Conservation (phyloP, 164 flowering plant genomes). For the Vitis labrusca region DNA sequence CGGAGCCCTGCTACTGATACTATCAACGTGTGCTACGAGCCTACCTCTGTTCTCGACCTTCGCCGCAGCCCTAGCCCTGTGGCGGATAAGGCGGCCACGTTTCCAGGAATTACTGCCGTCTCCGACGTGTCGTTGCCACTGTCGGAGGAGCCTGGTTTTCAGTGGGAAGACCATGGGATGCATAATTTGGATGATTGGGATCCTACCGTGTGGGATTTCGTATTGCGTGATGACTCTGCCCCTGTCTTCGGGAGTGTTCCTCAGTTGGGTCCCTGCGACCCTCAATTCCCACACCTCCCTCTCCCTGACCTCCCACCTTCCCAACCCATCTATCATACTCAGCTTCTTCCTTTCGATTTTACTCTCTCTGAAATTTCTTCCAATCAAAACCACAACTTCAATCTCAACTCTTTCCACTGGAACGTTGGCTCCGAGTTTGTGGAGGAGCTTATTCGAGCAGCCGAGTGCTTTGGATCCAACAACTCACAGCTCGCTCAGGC, state of each 20-base stretch:
- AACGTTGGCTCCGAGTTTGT: constrained; percentile 47
- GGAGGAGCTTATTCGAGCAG: constrained; percentile 72
- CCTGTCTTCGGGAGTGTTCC: constrained; percentile 12
- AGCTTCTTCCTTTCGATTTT: constrained; percentile 21
- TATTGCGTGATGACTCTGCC: constrained; percentile 49
- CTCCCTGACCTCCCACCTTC: constrained; percentile 7
- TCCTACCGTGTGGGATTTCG: constrained; percentile 57
- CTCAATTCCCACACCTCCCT: constrained; percentile 8
- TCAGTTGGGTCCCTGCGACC: constrained; percentile 6
- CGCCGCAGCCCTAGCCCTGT: constrained; percentile 72
- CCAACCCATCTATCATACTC: constrained; percentile 6
- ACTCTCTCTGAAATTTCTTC: constrained; percentile 6
- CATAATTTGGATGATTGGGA: constrained; percentile 68
- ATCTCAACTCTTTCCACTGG: constrained; percentile 10
- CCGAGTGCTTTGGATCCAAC: constrained; percentile 66
- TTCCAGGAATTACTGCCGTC: constrained; percentile 13
- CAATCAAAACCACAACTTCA: constrained; percentile 5
- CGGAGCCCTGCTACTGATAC: constrained; percentile 5
- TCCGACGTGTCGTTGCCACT: constrained; percentile 5
- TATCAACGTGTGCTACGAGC: constrained; percentile 52
- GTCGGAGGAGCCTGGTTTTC: constrained; percentile 25
- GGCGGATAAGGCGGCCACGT: constrained; percentile 19
- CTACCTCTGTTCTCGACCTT: constrained; percentile 84
- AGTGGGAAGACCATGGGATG: constrained; percentile 42
- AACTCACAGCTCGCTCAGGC: constrained; percentile 64